phyloP scores from a whole-genome alignment of 139 green algal genomes.

The Asterochloris erici region DNA sequence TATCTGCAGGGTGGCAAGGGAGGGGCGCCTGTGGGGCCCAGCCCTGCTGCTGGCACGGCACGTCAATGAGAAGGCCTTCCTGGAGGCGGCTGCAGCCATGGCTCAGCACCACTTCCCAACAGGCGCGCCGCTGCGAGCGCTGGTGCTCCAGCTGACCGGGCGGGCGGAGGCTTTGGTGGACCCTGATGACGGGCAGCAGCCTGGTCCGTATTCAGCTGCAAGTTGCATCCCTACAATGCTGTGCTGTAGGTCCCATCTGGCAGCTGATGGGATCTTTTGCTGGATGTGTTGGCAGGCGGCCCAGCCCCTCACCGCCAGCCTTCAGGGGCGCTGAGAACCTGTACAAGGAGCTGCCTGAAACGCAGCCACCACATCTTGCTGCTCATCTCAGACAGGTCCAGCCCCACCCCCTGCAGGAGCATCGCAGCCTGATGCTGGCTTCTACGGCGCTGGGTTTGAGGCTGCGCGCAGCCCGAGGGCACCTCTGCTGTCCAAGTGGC shows the following conservation, averaged over 20 bases:
- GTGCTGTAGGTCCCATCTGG: too few relatives aligned
- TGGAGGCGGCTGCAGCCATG: conserved; percentile 35
- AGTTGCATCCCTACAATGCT: too few relatives aligned
- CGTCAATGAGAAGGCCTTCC: conserved; percentile 25
- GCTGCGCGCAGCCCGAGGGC: neutral
- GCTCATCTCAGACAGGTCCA: too few relatives aligned
- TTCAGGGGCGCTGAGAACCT: too few relatives aligned
- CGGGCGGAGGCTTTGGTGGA: conserved; percentile 36
- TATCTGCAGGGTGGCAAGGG: conserved; percentile 28
- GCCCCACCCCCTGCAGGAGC: too few relatives aligned
- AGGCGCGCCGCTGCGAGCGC: conserved; percentile 60
- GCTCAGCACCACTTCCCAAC: conserved; percentile 25
- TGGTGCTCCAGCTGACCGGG: conserved; percentile 58
- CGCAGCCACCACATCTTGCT: too few relatives aligned
- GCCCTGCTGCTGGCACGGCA: conserved; percentile 65
- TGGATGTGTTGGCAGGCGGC: neutral
- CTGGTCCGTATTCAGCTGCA: neutral
- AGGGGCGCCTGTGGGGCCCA: conserved; percentile 53
- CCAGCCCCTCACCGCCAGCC: too few relatives aligned
- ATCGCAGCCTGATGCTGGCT: too few relatives aligned
- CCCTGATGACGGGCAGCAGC: neutral
- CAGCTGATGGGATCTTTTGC: neutral
- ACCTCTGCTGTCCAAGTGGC: conserved; percentile 58
- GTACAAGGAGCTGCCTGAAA: too few relatives aligned
- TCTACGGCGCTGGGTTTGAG: neutral